A percentile compares a stretch with the other conserved stretches of the same genome.
phyloP scores from a whole-genome alignment of 176 grass and related monocot genomes.

The Juncus inflexus region DNA sequence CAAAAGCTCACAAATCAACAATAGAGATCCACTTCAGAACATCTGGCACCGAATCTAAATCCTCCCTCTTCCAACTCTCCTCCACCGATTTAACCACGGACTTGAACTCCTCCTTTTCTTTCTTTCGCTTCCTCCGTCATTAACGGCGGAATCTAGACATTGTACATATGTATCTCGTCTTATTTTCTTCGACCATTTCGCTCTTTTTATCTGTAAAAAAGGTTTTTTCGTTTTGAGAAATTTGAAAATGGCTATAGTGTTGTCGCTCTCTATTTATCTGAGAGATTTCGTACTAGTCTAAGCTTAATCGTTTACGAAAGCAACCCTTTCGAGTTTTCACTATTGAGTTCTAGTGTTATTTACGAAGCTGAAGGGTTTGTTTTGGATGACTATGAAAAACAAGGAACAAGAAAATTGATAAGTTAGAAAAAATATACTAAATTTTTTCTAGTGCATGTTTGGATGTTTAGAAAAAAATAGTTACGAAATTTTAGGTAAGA shows the following conservation, averaged over 20 bases:
- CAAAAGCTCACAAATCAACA: slow-evolving; percentile 78
- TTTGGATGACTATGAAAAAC: no score
- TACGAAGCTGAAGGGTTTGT: no score
- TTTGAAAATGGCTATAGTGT: neutral
- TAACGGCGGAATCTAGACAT: slow-evolving; percentile 69
- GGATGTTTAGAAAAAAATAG: no score
- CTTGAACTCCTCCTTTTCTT: slow-evolving; percentile 61
- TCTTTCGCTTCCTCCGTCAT: slow-evolving; percentile 47
- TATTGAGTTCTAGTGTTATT: no score
- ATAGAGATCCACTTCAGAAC: slow-evolving; percentile 95
- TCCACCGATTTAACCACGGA: slow-evolving; percentile 48
- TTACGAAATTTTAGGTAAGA: no score
- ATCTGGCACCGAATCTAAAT: slow-evolving; percentile 61
- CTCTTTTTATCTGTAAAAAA: no score
- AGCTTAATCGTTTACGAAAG: slow-evolving; percentile 4
- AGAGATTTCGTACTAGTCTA: neutral
- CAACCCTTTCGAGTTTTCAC: neutral
- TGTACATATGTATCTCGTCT: slow-evolving; percentile 99
- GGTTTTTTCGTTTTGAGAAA: no score
- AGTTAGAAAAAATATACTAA: no score
- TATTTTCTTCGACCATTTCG: no score
- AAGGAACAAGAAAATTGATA: no score
- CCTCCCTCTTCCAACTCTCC: slow-evolving; percentile 44
- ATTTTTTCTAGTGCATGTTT: no score
- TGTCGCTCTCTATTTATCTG: slow-evolving; percentile 10